These are phyloP conservation scores for Corchorus capsularis DNA, from an alignment of 345 rosid genomes.

Conservation along the genomic window DNA sequence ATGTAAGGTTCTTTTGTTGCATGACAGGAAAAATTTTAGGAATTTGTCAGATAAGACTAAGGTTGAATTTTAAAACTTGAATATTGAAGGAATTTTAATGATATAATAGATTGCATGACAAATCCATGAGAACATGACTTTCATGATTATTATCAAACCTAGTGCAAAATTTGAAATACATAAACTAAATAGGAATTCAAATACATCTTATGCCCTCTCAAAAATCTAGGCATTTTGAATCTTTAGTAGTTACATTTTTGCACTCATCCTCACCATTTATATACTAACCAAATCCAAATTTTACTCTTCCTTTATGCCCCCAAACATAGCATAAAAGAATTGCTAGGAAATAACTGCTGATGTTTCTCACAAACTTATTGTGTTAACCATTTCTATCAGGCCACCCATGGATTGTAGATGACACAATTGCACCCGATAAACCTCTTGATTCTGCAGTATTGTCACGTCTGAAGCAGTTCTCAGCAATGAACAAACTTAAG, in stretches of 20 bases:
- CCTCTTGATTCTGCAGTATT: slow-evolving; percentile 81
- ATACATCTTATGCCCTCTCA: not conserved
- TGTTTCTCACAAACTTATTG: not conserved
- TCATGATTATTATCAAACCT: not conserved
- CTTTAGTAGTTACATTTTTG: not conserved
- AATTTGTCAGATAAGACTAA: slow-evolving; percentile 4
- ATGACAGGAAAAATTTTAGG: not conserved
- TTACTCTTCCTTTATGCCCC: not conserved
- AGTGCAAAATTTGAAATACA: not conserved
- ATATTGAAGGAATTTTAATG: not conserved
- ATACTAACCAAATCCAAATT: not conserved
- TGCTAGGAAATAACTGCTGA: not conserved
- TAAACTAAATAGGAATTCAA: not conserved
- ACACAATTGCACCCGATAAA: slow-evolving; percentile 74
- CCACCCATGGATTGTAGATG: slow-evolving; percentile 85
- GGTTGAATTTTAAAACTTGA: not conserved
- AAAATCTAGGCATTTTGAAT: not conserved
- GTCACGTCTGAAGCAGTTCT: slow-evolving; percentile 69
- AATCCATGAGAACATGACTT: not conserved
- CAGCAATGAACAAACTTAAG: slow-evolving; percentile 85
- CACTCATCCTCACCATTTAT: slow-evolving; percentile 1
- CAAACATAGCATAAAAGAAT: not conserved
- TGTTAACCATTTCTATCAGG: slow-evolving; percentile 37
- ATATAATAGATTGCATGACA: not conserved
- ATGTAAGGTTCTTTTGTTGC: slow-evolving; percentile 45